A percentile compares a stretch with the other conserved stretches of the same genome.
Conservation (phyloP, 163 green algal species). For the Coccomyxa subellipsoidea region DNA sequence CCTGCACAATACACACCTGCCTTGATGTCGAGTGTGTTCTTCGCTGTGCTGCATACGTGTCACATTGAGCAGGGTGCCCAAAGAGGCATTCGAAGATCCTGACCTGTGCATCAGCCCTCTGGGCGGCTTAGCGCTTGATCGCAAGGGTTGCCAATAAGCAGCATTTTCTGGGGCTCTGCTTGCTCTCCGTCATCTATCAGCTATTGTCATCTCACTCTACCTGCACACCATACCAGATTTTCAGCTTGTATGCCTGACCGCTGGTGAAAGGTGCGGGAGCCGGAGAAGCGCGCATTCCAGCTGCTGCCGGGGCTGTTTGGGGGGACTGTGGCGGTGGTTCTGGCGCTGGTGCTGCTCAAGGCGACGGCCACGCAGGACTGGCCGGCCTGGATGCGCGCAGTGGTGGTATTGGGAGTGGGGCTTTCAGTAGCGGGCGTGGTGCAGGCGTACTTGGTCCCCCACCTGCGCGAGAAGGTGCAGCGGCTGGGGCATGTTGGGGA, state of each 20-base stretch:
- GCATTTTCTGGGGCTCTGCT: too few relatives aligned
- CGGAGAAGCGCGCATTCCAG: slow-evolving; percentile 7
- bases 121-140: too few relatives aligned
- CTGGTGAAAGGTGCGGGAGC: slow-evolving; percentile 6
- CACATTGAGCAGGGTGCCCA: too few relatives aligned
- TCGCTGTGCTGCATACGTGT: too few relatives aligned
- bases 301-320: slow-evolving; percentile 25
- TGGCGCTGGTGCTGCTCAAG: slow-evolving; percentile 27
- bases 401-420: slow-evolving; percentile 2
- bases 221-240: too few relatives aligned
- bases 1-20: background rate
- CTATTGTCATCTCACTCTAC: too few relatives aligned
- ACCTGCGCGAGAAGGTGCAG: background rate
- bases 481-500: background rate
- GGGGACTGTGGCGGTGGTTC: slow-evolving; percentile 17
- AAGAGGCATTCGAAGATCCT: too few relatives aligned
- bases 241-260: background rate
- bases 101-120: too few relatives aligned
- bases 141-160: too few relatives aligned
- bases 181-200: too few relatives aligned
- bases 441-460: slow-evolving; percentile 14
- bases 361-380: slow-evolving; percentile 8
- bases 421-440: slow-evolving; percentile 12
- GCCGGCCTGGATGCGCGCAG: slow-evolving; percentile 16
- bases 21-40: too few relatives aligned